phyloP scores from a whole-genome alignment of 2,329 filamentous ascomycete species.

The Arachnopeziza araneosa region DNA sequence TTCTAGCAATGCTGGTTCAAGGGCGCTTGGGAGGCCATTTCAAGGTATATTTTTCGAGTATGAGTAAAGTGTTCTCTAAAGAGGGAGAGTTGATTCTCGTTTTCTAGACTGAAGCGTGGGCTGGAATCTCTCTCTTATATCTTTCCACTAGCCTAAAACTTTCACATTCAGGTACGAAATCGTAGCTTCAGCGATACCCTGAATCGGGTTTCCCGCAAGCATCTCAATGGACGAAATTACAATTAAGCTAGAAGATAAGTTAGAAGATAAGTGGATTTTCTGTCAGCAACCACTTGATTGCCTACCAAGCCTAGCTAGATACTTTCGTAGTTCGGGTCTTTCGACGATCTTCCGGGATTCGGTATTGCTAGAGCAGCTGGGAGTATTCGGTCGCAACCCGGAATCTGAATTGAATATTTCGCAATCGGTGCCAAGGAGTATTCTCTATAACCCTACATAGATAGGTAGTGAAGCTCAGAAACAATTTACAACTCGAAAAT shows the following conservation, averaged over 20 bases:
- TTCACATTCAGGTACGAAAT: no score
- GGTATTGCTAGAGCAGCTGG: background rate
- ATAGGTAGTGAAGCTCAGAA: background rate
- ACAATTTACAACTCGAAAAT: no score
- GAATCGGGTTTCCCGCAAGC: no score
- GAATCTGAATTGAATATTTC: background rate
- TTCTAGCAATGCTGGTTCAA: background rate
- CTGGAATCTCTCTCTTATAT: background rate
- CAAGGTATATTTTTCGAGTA: background rate
- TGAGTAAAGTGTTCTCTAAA: no score
- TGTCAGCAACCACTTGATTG: no score
- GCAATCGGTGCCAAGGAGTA: background rate
- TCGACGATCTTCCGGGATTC: background rate
- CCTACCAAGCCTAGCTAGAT: no score
- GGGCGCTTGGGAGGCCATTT: background rate
- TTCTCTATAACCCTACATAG: background rate
- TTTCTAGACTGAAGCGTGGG: background rate
- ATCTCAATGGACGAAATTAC: no score
- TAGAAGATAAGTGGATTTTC: no score
- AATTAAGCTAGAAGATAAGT: no score
- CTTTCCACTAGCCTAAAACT: background rate
- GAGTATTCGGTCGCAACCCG: background rate
- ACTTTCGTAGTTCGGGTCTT: no score
- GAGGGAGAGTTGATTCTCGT: background rate
- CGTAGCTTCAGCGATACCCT: no score